A percentile compares a stretch with the other conserved stretches of the same genome.
Evolutionary conservation across 2,329 filamentous ascomycete genomes (phyloP).

Genomic region (Xylariales sp.): DNA sequence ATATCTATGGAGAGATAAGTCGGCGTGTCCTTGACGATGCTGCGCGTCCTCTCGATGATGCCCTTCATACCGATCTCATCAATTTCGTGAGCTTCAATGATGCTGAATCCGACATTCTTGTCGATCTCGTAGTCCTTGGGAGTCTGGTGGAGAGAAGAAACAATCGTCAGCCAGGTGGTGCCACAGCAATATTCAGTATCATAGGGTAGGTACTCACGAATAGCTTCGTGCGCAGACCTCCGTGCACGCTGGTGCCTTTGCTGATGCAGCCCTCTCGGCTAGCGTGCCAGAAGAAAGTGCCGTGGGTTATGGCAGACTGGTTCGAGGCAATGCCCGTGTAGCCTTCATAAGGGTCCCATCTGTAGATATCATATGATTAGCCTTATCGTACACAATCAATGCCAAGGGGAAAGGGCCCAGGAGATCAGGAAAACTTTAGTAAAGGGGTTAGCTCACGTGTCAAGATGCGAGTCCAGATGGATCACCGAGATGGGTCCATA

Average conservation of each 20-base stretch:
- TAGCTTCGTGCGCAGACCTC: conserved; percentile 57
- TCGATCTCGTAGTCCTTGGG: conserved; percentile 40
- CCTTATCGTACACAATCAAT: conserved; percentile 37
- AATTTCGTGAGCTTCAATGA: conserved; percentile 59
- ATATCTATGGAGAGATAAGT: conserved; percentile 76
- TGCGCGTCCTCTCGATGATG: conserved; percentile 59
- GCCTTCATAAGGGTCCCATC: conserved; percentile 10
- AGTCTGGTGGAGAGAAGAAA: neutral
- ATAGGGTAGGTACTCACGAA: conserved; percentile 9
- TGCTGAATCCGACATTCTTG: conserved; percentile 55
- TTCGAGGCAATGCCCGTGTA: neutral
- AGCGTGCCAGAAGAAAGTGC: conserved; percentile 59
- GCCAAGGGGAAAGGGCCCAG: conserved; percentile 55
- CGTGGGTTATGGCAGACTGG: conserved; percentile 46
- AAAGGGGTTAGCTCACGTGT: conserved; percentile 14
- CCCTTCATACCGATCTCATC: conserved; percentile 65
- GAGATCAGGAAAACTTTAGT: conserved; percentile 44
- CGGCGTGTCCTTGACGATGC: conserved; percentile 43
- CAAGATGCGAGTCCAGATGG: conserved; percentile 64
- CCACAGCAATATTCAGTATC: neutral
- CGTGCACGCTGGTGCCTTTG: no score
- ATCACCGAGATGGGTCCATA: conserved; percentile 59
- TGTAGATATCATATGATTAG: conserved; percentile 55
- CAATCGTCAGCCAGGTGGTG: neutral
- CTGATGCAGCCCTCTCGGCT: no score